Conservation (phyloP, 495 filamentous ascomycete species). For the Xylaria palmicola region DNA sequence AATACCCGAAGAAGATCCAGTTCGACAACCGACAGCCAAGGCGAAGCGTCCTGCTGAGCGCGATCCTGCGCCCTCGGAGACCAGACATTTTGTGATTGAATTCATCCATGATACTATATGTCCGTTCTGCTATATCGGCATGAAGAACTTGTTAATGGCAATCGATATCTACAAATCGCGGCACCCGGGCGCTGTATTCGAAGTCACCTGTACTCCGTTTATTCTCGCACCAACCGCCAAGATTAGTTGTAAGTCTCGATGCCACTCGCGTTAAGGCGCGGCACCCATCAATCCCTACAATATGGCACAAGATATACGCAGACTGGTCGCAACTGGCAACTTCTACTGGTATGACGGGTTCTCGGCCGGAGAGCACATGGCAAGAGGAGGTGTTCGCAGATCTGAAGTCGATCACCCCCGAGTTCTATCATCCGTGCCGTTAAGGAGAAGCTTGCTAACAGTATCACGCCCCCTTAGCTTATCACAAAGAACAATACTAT, state of each 20-base stretch:
- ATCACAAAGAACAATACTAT: conserved; percentile 22
- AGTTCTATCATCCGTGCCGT: not conserved
- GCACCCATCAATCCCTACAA: not conserved
- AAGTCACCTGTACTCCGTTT: conserved; percentile 70
- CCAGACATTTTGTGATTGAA: conserved; percentile 59
- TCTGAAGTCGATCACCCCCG: not conserved
- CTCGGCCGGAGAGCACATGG: not conserved
- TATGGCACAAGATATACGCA: not conserved
- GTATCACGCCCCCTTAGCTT: conserved; percentile 11
- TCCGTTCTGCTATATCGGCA: conserved; percentile 84
- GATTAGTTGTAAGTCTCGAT: conserved; percentile 15
- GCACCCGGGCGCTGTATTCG: conserved; percentile 62
- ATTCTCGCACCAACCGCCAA: conserved; percentile 66
- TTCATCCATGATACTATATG: conserved; percentile 78
- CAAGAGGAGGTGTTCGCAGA: not conserved
- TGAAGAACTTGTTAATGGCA: conserved; percentile 65
- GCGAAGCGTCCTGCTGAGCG: not conserved
- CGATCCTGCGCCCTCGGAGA: conserved; percentile 12
- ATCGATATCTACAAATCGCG: conserved; percentile 58
- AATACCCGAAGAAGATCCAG: conserved; percentile 12
- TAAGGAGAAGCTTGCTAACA: not conserved
- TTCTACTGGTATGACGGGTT: not conserved
- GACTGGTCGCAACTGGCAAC: not conserved
- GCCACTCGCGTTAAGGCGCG: not conserved
- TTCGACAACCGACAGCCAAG: not conserved